These are phyloP conservation scores for Ophiosphaerella narmari DNA, from an alignment of 2,329 filamentous ascomycete genomes.

Conservation along the genomic window DNA sequence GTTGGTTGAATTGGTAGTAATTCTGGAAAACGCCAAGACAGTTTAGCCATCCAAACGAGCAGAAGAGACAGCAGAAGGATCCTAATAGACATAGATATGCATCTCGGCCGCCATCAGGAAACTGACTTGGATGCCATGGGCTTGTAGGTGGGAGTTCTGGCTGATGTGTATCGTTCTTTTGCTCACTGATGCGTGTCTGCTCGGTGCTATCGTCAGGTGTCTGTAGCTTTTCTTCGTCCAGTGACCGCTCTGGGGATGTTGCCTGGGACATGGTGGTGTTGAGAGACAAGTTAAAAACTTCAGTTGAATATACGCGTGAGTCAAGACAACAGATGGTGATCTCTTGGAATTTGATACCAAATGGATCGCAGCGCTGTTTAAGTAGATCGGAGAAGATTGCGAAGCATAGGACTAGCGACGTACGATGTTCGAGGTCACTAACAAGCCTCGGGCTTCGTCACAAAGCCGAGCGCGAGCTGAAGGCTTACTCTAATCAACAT, in stretches of 20 bases:
- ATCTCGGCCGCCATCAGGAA: constrained; percentile 45
- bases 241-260: constrained; percentile 6
- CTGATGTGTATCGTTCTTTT: constrained; percentile 4
- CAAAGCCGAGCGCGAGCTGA: too few species aligned
- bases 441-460: too few species aligned
- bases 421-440: too few species aligned
- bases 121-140: constrained; percentile 38
- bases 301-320: too few species aligned
- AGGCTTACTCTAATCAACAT: too few species aligned
- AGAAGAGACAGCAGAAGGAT: constrained; percentile 34
- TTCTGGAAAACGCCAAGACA: constrained; percentile 53
- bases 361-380: too few species aligned
- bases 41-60: constrained; percentile 51
- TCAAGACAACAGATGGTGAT: too few species aligned
- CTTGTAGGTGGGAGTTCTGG: constrained; percentile 15
- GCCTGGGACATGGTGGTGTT: constrained; percentile 15
- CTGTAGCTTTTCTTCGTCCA: constrained; percentile 20
- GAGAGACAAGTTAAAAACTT: neutral
- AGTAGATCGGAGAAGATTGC: too few species aligned
- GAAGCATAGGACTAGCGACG: too few species aligned
- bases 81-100: constrained; percentile 41
- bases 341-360: too few species aligned
- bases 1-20: constrained; percentile 52
- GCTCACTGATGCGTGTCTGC: constrained; percentile 18
- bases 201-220: constrained; percentile 15